A percentile compares a stretch with the other conserved stretches of the same genome.
phyloP scores from a whole-genome alignment of 2,329 filamentous ascomycete species.

The Epichloe gansuensis region DNA sequence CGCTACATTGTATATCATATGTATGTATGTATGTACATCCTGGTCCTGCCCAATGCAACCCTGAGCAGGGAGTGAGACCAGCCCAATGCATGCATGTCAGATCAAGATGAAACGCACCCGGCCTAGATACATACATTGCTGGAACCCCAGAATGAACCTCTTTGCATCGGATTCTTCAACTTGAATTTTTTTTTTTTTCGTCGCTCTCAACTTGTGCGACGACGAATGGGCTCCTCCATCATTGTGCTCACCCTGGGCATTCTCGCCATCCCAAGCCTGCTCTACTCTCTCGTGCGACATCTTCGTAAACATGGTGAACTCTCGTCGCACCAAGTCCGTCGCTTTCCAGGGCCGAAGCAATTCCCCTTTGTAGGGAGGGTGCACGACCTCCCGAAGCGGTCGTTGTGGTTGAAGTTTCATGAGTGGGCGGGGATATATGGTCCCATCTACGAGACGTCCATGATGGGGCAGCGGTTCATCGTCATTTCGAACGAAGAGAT shows the following conservation, averaged over 20 bases:
- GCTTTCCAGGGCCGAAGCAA: constrained; percentile 34
- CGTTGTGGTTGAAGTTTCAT: constrained; percentile 39
- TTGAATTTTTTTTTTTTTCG: neutral
- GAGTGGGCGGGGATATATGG: constrained; percentile 32
- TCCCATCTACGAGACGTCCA: constrained; percentile 31
- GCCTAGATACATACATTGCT: neutral
- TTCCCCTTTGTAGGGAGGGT: constrained; percentile 36
- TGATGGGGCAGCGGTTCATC: constrained; percentile 27
- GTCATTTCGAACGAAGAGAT: constrained; percentile 36
- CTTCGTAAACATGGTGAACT: constrained; percentile 18
- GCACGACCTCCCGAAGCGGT: constrained; percentile 34
- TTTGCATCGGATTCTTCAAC: neutral
- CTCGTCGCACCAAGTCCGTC: constrained; percentile 11
- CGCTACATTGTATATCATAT: too few relatives aligned
- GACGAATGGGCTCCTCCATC: neutral
- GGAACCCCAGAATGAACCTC: too few relatives aligned
- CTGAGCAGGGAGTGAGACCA: neutral
- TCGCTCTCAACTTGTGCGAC: neutral
- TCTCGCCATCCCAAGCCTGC: constrained; percentile 24
- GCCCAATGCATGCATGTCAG: neutral
- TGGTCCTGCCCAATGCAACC: neutral
- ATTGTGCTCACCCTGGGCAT: constrained; percentile 11
- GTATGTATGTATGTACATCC: neutral
- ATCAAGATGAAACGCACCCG: neutral
- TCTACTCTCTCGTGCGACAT: constrained; percentile 29